A percentile compares a stretch with the other conserved stretches of the same genome.
These are phyloP conservation scores for Panaeolus cyanescens DNA, from an alignment of 768 basidiomycete species.

Conservation along the genomic window DNA sequence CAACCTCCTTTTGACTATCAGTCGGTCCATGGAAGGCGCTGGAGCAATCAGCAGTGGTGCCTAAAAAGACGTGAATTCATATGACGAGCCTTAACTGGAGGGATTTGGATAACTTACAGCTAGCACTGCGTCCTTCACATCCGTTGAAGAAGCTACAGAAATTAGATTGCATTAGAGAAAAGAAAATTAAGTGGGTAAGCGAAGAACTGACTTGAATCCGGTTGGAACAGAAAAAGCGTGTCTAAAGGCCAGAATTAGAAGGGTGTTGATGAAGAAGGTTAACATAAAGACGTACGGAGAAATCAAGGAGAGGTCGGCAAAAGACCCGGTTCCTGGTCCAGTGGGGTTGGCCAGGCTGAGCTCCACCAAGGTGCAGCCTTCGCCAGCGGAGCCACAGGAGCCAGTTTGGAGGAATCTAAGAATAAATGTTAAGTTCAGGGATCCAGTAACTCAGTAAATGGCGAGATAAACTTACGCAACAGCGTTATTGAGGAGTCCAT, in stretches of 20 bases:
- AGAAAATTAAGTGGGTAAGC: too few relatives aligned
- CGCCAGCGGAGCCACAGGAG: constrained; percentile 34
- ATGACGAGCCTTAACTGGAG: too few relatives aligned
- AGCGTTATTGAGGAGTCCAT: constrained; percentile 27
- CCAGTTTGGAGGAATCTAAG: too few relatives aligned
- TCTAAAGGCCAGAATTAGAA: neutral
- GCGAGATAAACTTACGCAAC: too few relatives aligned
- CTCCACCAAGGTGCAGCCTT: constrained; percentile 35
- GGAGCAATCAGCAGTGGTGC: too few relatives aligned
- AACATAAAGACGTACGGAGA: constrained; percentile 36
- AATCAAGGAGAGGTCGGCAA: constrained; percentile 34
- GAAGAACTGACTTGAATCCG: too few relatives aligned
- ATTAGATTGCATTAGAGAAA: too few relatives aligned
- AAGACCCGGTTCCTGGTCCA: constrained; percentile 32
- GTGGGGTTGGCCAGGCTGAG: constrained; percentile 34
- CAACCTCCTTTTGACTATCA: too few relatives aligned
- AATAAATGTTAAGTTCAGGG: constrained; percentile 3
- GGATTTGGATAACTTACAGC: too few relatives aligned
- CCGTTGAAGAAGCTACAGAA: neutral
- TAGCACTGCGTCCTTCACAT: neutral
- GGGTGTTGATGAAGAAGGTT: neutral
- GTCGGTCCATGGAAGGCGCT: too few relatives aligned
- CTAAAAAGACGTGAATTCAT: too few relatives aligned
- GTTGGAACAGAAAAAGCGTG: neutral
- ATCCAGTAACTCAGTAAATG: neutral